A percentile compares a stretch with the other conserved stretches of the same genome.
These are phyloP conservation scores for Lenzites betulinus DNA, from an alignment of 768 basidiomycete genomes.

Conservation along the genomic window DNA sequence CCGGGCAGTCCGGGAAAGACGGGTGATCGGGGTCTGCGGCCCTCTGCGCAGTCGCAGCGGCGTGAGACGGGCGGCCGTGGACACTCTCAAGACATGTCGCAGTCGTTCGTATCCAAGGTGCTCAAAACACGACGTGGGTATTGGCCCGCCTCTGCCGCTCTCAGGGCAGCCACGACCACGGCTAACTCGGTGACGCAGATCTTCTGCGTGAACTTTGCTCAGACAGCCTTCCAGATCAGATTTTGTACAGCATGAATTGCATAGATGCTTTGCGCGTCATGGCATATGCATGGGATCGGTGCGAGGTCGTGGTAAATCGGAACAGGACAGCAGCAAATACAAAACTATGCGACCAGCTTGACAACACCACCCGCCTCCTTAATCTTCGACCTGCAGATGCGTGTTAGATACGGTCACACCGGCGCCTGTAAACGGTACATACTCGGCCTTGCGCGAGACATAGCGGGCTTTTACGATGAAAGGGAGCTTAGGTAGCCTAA, in stretches of 20 bases:
- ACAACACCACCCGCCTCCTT: conserved; percentile 96
- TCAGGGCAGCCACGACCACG: neutral
- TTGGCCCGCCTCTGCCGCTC: neutral
- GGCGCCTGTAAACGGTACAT: conserved; percentile 28
- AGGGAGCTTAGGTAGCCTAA: conserved; percentile 82
- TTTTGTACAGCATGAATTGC: conserved; percentile 30
- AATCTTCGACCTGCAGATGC: conserved; percentile 61
- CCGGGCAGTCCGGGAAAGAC: too few species aligned
- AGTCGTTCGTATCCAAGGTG: conserved; percentile 3
- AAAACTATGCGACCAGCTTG: conserved; percentile 78
- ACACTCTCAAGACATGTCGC: conserved; percentile 5
- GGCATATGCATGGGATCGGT: conserved; percentile 34
- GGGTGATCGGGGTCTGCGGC: neutral
- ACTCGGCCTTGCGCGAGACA: conserved; percentile 88
- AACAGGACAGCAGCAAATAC: conserved; percentile 29
- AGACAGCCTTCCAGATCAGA: neutral
- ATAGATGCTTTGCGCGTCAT: conserved; percentile 32
- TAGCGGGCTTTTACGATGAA: conserved; percentile 99
- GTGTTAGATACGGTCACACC: conserved; percentile 7
- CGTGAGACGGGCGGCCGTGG: conserved; percentile 2
- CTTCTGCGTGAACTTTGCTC: neutral
- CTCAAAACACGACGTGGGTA: neutral
- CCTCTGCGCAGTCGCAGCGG: neutral
- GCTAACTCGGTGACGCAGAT: neutral
- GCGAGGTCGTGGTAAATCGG: conserved; percentile 20